Evolutionary conservation across 1,284 basidiomycete species (phyloP).

Genomic region (Heterobasidion parviporum): DNA sequence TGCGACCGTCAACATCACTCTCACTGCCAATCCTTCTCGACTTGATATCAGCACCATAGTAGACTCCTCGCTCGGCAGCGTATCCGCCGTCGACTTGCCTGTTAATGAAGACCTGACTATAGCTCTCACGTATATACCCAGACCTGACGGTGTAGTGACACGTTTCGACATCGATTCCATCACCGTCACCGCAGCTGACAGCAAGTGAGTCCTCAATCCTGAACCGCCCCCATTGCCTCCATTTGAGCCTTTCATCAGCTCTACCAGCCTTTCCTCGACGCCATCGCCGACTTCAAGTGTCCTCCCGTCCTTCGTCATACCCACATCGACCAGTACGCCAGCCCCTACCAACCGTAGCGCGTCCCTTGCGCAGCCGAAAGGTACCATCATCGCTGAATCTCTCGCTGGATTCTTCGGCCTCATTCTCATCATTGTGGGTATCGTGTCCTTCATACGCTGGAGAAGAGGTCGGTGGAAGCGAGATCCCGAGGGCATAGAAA

Average conservation of each 20-base stretch:
- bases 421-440: conserved; percentile 7
- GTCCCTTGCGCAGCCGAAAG: conserved; percentile 10
- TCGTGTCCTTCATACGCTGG: not conserved
- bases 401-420: conserved; percentile 14
- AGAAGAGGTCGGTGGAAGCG: not conserved
- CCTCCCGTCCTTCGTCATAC: conserved; percentile 12
- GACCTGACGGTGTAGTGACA: conserved; percentile 8
- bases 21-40: conserved; percentile 18
- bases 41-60: conserved; percentile 19
- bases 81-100: conserved; percentile 18
- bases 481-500: not conserved
- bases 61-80: conserved; percentile 18
- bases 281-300: conserved; percentile 11
- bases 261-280: conserved; percentile 7
- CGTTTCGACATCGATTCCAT: conserved; percentile 20
- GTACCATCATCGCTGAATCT: conserved; percentile 12
- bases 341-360: not conserved
- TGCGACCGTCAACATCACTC: conserved; percentile 20
- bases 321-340: conserved; percentile 5
- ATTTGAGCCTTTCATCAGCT: not conserved
- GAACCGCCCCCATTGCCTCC: not conserved
- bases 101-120: conserved; percentile 18
- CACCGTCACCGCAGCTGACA: conserved; percentile 5
- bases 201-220: conserved; percentile 1
- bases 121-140: conserved; percentile 17